Percentiles rank a stretch among this genome's conserved stretches.
phyloP scores from a whole-genome alignment of 306 rosid genomes.

The Inga laurina region DNA sequence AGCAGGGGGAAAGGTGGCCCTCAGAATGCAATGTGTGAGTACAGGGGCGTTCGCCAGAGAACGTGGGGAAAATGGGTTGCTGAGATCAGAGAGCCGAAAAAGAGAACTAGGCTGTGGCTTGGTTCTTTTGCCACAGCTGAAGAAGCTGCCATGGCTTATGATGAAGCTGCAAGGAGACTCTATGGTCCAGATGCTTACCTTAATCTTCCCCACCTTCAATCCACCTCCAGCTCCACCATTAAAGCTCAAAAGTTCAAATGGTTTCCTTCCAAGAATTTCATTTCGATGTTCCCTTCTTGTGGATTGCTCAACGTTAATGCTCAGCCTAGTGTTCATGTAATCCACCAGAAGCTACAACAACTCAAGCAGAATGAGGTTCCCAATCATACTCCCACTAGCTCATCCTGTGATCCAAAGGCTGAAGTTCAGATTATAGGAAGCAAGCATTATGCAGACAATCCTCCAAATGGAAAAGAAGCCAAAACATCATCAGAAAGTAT shows the following conservation, averaged over 20 bases:
- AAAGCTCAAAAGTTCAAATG: conserved; percentile 75
- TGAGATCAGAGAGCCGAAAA: conserved; percentile 95
- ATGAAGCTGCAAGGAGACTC: conserved; percentile 90
- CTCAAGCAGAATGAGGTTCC: conserved; percentile 59
- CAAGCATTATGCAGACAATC: conserved; percentile 32
- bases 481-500: conserved; percentile 37
- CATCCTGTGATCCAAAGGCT: conserved; percentile 50
- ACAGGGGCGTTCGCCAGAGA: conserved; percentile 91
- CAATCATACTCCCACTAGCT: conserved; percentile 43
- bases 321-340: conserved; percentile 94
- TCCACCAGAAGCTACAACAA: conserved; percentile 87
- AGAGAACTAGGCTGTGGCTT: conserved; percentile 92
- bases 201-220: conserved; percentile 84
- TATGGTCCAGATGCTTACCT: conserved; percentile 94
- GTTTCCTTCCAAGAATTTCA: conserved; percentile 87
- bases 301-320: conserved; percentile 84
- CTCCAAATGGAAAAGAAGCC: conserved; percentile 34
- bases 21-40: conserved; percentile 79
- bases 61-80: conserved; percentile 99
- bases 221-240: conserved; percentile 38
- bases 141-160: conserved; percentile 98
- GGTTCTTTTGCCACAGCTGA: conserved; percentile 96
- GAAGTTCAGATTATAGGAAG: conserved; percentile 26
- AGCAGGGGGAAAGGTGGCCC: conserved; percentile 98
- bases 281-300: conserved; percentile 83